Evolutionary conservation across 495 filamentous ascomycete genomes (phyloP).

Genomic region (Podospora conica): DNA sequence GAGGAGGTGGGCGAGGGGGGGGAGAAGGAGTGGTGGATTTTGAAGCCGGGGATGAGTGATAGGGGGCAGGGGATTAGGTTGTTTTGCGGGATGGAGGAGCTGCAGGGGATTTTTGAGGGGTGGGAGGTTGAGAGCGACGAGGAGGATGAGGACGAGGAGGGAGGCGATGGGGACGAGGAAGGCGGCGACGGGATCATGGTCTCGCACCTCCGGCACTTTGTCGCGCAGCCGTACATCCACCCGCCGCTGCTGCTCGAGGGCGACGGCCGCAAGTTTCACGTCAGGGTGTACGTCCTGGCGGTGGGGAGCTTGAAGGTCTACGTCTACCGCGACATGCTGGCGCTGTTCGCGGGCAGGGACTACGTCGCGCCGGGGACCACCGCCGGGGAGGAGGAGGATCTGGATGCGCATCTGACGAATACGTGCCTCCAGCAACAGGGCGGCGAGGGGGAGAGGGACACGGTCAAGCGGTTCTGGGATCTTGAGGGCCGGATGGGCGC

Average conservation of each 20-base stretch:
- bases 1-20: background rate
- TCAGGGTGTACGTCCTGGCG: constrained; percentile 82
- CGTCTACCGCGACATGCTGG: constrained; percentile 85
- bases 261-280: constrained; percentile 84
- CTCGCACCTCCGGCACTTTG: constrained; percentile 90
- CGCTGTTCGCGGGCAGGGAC: constrained; percentile 70
- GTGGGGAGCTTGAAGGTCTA: constrained; percentile 72
- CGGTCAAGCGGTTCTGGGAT: constrained; percentile 65
- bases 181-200: constrained; percentile 55
- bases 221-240: constrained; percentile 93
- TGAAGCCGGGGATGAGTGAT: constrained; percentile 97
- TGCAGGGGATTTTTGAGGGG: constrained; percentile 78
- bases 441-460: constrained; percentile 12
- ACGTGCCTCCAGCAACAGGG: constrained; percentile 75
- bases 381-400: constrained; percentile 44
- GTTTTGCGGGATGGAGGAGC: constrained; percentile 73
- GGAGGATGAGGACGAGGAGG: constrained; percentile 53
- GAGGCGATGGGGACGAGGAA: constrained; percentile 27
- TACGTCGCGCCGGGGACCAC: constrained; percentile 42
- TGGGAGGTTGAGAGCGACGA: constrained; percentile 63
- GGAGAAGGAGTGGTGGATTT: constrained; percentile 82
- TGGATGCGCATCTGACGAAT: constrained; percentile 84
- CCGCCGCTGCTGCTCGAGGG: constrained; percentile 70
- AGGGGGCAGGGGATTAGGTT: constrained; percentile 86
- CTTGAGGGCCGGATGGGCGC: constrained; percentile 37